These are phyloP conservation scores for Leccinellum albellum DNA, from an alignment of 768 basidiomycete species.

Conservation along the genomic window DNA sequence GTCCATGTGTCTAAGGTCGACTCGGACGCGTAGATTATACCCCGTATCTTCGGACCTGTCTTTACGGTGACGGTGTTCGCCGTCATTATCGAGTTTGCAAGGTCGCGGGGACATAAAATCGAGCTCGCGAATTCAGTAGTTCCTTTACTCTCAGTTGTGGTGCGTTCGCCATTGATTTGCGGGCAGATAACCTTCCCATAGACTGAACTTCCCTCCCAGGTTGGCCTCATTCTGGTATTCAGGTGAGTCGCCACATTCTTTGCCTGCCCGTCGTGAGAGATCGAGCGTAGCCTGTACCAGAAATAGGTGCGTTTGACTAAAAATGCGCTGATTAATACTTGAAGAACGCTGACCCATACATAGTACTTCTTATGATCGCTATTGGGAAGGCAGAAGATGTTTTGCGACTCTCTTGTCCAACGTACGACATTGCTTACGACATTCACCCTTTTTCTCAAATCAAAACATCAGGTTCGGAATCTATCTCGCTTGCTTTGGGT, in stretches of 20 bases:
- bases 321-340: background rate
- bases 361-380: slow-evolving; percentile 83
- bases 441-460: background rate
- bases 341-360: slow-evolving; percentile 1
- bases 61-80: slow-evolving; percentile 80
- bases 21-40: slow-evolving; percentile 50
- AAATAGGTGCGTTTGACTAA: slow-evolving; percentile 51
- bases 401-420: slow-evolving; percentile 71
- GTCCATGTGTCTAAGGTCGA: slow-evolving; percentile 3
- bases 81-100: slow-evolving; percentile 53
- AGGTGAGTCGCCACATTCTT: slow-evolving; percentile 43
- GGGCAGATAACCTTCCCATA: background rate
- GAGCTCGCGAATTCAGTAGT: slow-evolving; percentile 79
- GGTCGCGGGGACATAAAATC: slow-evolving; percentile 53
- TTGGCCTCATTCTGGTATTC: slow-evolving; percentile 86
- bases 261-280: background rate
- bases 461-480: slow-evolving; percentile 52
- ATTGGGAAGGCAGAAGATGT: slow-evolving; percentile 85
- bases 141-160: slow-evolving; percentile 86
- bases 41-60: slow-evolving; percentile 75
- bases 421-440: slow-evolving; percentile 28
- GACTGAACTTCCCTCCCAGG: slow-evolving; percentile 38
- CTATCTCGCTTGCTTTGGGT: slow-evolving; percentile 79
- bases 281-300: slow-evolving; percentile 32
- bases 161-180: slow-evolving; percentile 36